These are phyloP conservation scores for Fusarium austroafricanum DNA, from an alignment of 2,329 filamentous ascomycete species.

Conservation along the genomic window DNA sequence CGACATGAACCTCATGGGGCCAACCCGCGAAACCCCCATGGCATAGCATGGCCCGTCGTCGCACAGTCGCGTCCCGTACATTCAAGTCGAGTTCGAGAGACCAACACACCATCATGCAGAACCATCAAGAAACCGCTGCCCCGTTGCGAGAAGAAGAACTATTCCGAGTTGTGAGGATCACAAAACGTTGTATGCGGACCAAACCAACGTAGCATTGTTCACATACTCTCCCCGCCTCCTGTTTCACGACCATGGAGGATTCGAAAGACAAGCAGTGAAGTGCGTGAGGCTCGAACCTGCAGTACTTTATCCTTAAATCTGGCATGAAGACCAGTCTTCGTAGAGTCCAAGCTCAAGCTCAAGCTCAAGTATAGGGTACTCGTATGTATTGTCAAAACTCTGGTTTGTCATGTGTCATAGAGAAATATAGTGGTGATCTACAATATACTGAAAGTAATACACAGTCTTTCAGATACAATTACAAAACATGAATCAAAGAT, in stretches of 20 bases:
- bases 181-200: background rate
- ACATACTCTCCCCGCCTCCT: background rate
- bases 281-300: background rate
- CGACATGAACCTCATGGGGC: background rate
- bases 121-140: background rate
- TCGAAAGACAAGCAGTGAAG: background rate
- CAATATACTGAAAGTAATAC: constrained; percentile 21
- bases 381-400: background rate
- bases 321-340: background rate
- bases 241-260: background rate
- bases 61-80: background rate
- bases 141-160: background rate
- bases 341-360: too few relatives aligned
- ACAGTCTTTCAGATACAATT: background rate
- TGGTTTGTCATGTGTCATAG: background rate
- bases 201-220: background rate
- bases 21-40: background rate
- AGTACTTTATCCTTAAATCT: too few relatives aligned
- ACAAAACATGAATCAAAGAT: constrained; percentile 6
- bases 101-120: background rate
- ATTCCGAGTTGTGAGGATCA: background rate
- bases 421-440: constrained; percentile 1
- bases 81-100: background rate
- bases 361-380: background rate
- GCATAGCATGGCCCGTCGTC: too few relatives aligned